Evolutionary conservation across 139 green algal genomes (phyloP).

Genomic region (Chlorella ohadii): DNA sequence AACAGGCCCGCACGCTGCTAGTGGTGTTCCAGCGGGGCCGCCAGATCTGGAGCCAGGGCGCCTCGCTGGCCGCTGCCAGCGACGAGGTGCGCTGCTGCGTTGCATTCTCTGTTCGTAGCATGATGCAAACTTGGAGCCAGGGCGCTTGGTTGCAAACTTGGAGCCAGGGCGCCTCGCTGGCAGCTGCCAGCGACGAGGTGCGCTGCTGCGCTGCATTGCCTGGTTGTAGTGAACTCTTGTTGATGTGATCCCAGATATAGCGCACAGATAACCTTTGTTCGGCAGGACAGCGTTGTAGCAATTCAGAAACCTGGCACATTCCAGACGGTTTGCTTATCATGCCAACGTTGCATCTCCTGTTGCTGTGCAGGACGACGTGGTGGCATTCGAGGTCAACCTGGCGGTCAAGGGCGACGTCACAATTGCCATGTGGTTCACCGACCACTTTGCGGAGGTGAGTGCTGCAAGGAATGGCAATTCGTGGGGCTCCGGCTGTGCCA

Average conservation of each 20-base stretch:
- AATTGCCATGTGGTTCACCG: constrained; percentile 57
- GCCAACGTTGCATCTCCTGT: neutral
- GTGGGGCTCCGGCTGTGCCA: too few species aligned
- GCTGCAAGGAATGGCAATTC: too few species aligned
- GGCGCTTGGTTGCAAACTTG: too few species aligned
- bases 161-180: constrained; percentile 27
- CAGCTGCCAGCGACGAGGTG: constrained; percentile 7
- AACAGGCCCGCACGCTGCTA: constrained; percentile 31
- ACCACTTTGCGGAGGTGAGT: constrained; percentile 35
- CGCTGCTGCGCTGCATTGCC: neutral
- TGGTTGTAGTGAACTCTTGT: too few species aligned
- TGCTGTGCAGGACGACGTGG: constrained; percentile 37
- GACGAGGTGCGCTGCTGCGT: constrained; percentile 1
- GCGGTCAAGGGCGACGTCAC: constrained; percentile 45
- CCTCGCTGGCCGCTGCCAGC: constrained; percentile 1
- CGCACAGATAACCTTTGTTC: too few species aligned
- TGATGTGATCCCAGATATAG: too few species aligned
- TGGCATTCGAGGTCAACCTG: constrained; percentile 31
- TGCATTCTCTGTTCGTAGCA: too few species aligned
- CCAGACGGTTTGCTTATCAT: neutral
- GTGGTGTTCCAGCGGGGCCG: constrained; percentile 42
- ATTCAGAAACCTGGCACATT: too few species aligned
- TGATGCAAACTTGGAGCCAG: too few species aligned
- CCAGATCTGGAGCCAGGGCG: constrained; percentile 41
- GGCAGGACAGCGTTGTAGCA: too few species aligned